Evolutionary conservation across 306 rosid species (phyloP).

Genomic region (Cyclanthera cordifolia): DNA sequence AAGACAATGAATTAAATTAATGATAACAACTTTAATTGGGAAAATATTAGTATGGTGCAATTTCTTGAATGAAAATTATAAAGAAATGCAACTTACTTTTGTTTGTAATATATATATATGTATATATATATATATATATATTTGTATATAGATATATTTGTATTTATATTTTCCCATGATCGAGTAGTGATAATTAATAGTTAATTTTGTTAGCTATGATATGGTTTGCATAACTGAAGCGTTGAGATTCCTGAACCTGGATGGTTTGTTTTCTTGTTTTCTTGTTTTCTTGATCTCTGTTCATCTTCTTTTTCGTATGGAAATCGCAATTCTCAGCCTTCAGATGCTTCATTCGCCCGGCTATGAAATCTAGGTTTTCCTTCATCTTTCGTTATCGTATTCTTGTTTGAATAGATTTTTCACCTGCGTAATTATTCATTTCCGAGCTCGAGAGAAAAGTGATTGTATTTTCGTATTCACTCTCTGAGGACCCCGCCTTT

Average conservation of each 20-base stretch:
- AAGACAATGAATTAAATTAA: too few relatives aligned
- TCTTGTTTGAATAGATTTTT: neutral
- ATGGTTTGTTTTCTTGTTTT: neutral
- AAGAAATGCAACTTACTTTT: too few relatives aligned
- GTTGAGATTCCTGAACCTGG: constrained; percentile 6
- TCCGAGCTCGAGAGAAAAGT: neutral
- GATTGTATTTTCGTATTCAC: neutral
- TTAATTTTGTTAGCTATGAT: neutral
- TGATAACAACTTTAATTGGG: too few relatives aligned
- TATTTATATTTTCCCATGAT: neutral
- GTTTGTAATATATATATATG: too few relatives aligned
- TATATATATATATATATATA: too few relatives aligned
- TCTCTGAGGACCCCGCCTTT: constrained; percentile 2
- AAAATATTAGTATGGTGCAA: too few relatives aligned
- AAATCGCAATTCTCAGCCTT: neutral
- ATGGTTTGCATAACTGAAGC: neutral
- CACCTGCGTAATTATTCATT: neutral
- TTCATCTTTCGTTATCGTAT: neutral
- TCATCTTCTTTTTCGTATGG: neutral
- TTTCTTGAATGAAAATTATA: too few relatives aligned
- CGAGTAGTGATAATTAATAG: neutral
- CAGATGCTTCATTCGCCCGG: neutral
- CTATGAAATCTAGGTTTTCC: constrained; percentile 1
- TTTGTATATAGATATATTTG: too few relatives aligned
- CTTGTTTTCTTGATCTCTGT: neutral